These are phyloP conservation scores for Neurospora sp. DNA, from an alignment of 495 filamentous ascomycete genomes.

Conservation along the genomic window DNA sequence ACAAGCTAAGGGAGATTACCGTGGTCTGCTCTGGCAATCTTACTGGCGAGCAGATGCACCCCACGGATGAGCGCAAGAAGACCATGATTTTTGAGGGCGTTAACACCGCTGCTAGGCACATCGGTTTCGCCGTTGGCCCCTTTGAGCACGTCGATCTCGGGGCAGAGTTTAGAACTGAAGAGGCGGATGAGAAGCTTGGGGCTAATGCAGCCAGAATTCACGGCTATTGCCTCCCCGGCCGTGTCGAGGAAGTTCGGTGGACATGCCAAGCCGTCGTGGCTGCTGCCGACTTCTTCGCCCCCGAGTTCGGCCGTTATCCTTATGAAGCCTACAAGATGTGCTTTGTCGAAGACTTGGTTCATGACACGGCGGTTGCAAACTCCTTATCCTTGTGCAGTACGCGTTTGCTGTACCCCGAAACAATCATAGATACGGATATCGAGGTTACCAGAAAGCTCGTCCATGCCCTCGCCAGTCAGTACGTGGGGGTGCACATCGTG, in stretches of 20 bases:
- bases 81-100: constrained; percentile 68
- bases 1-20: constrained; percentile 74
- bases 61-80: constrained; percentile 65
- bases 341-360: constrained; percentile 79
- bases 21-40: constrained; percentile 86
- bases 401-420: constrained; percentile 69
- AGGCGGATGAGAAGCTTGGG: constrained; percentile 82
- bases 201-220: constrained; percentile 73
- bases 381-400: constrained; percentile 81
- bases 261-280: constrained; percentile 50
- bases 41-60: constrained; percentile 67
- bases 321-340: constrained; percentile 82
- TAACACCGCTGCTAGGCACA: constrained; percentile 66
- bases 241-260: constrained; percentile 67
- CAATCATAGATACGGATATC: constrained; percentile 73
- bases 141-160: constrained; percentile 86
- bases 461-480: constrained; percentile 82
- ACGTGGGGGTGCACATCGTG: constrained; percentile 82
- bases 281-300: constrained; percentile 77
- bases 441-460: constrained; percentile 66
- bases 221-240: constrained; percentile 81
- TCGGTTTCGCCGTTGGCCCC: constrained; percentile 86
- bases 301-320: constrained; percentile 76
- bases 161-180: constrained; percentile 74
- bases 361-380: constrained; percentile 64